These are phyloP conservation scores for Sphaerosporella brunnea DNA, from an alignment of 495 filamentous ascomycete species.

Conservation along the genomic window DNA sequence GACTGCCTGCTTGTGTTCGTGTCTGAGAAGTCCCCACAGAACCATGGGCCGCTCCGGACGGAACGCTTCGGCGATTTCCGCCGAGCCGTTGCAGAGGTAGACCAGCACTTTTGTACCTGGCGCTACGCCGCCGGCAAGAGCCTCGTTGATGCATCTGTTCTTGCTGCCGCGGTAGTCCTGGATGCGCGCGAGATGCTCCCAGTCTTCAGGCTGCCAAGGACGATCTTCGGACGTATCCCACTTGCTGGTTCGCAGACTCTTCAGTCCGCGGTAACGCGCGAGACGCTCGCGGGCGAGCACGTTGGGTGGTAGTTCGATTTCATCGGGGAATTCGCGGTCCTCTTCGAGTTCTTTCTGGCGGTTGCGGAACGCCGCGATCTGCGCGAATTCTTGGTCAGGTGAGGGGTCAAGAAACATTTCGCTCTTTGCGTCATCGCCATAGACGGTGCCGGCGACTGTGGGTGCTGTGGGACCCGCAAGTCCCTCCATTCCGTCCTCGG, in stretches of 20 bases:
- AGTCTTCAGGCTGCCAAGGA: conserved; percentile 72
- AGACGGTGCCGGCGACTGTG: conserved; percentile 67
- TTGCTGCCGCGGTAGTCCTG: conserved; percentile 66
- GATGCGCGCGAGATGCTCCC: conserved; percentile 65
- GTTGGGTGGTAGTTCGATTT: conserved; percentile 83
- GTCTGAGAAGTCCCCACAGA: conserved; percentile 69
- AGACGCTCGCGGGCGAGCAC: conserved; percentile 72
- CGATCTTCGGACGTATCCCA: conserved; percentile 83
- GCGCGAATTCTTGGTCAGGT: conserved; percentile 65
- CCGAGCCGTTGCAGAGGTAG: conserved; percentile 56
- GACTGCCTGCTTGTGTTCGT: conserved; percentile 83
- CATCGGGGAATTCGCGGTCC: conserved; percentile 88
- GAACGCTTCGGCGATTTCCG: conserved; percentile 36
- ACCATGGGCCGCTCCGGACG: conserved; percentile 39
- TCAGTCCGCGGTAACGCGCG: conserved; percentile 70
- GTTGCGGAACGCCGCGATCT: conserved; percentile 62
- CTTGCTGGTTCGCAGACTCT: conserved; percentile 63
- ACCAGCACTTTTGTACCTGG: conserved; percentile 67
- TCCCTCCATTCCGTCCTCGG: conserved; percentile 65
- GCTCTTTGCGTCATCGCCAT: conserved; percentile 47
- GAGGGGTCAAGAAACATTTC: conserved; percentile 80
- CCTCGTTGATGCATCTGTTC: conserved; percentile 56
- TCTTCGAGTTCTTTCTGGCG: conserved; percentile 66
- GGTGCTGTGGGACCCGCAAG: conserved; percentile 49
- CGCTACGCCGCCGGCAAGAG: conserved; percentile 65